Evolutionary conservation across 192 early-diverging fungal species (phyloP), one percentile per base, ranked within the genome.

Genomic region (Funneliformis mosseae): DNA sequence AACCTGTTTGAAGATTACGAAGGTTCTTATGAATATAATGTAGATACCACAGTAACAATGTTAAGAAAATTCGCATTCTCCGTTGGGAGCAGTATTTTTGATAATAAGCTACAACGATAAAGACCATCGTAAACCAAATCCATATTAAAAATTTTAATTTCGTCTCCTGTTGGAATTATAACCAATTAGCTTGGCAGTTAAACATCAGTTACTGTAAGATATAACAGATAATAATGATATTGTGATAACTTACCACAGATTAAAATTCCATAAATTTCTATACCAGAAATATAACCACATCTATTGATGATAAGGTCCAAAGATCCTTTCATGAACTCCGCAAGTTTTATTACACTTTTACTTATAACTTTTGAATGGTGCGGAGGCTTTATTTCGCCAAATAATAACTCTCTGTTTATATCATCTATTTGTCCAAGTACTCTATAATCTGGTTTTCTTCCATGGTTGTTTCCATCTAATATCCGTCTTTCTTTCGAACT

Each of bases 21-120:
- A 55, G 10, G 7, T 72, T 45, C 72, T 55, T 74, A 74, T 55
- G 45, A 74, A 74, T 74, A 74, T 55, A 74, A 3, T 0, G 72
- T 74, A 74, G 72, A 74, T 55, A 74, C 23, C 28, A 33, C 27
- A 11, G 46, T 74, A 23, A 74, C 55, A 0, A 74, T 74, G 48
- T 74, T 74, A 33, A 74, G 28, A 74, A 74, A 74, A 74, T 74
- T 74, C 4, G 8, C 72, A 55, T 21, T 74, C 25, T 74, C 73
- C 50, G 25, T 74, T 11, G 4, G 73, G 2, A 74, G 2, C 28
- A 74, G 28, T 25, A 74, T 0, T 74, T 74, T 25, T 0, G 73
- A 74, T 59, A 74, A 38, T 60, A 12, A 25, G 4, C 59, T 74
- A 39, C 1, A 74, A 33, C 8, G 73, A 48, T 74, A 74, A 16